A percentile compares a stretch with the other conserved stretches of the same genome.
Conservation (phyloP, 371 early-diverging fungal species). For the Apophysomyces variabilis region DNA sequence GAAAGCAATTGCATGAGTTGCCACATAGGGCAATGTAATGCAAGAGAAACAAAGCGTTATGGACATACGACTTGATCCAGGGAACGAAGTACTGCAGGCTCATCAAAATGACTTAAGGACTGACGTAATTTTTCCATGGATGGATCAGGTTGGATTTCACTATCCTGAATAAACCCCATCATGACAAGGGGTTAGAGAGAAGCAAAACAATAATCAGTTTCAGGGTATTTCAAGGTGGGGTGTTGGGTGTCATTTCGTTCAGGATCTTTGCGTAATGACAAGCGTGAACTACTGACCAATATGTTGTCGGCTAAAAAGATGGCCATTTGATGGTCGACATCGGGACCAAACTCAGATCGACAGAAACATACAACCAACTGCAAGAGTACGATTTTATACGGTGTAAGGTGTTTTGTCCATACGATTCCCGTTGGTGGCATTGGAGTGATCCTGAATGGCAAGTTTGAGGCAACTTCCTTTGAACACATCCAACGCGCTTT, state of each 20-base stretch:
- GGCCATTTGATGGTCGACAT: constrained; percentile 17
- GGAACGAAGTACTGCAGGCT: constrained; percentile 3
- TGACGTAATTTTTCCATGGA: background rate
- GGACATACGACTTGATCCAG: background rate
- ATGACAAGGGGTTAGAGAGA: too few relatives aligned
- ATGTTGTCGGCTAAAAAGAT: constrained; percentile 18
- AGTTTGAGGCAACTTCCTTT: too few relatives aligned
- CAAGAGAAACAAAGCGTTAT: background rate
- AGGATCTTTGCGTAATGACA: background rate
- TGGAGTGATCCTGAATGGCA: background rate
- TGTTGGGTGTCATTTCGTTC: too few relatives aligned
- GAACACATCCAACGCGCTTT: too few relatives aligned
- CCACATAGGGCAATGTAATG: background rate
- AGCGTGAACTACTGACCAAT: constrained; percentile 13
- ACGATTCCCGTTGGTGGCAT: constrained; percentile 12
- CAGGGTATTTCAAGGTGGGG: too few relatives aligned
- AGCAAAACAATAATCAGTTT: too few relatives aligned
- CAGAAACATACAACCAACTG: constrained; percentile 22
- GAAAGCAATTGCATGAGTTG: background rate
- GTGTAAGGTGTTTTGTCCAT: constrained; percentile 24
- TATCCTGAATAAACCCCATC: constrained; percentile 6
- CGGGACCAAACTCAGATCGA: constrained; percentile 15
- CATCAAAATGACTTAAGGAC: background rate
- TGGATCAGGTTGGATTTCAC: background rate
- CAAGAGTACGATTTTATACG: constrained; percentile 27